Evolutionary conservation across 805 yeast genomes (phyloP).

Genomic region (Blastobotrys attinorum): DNA sequence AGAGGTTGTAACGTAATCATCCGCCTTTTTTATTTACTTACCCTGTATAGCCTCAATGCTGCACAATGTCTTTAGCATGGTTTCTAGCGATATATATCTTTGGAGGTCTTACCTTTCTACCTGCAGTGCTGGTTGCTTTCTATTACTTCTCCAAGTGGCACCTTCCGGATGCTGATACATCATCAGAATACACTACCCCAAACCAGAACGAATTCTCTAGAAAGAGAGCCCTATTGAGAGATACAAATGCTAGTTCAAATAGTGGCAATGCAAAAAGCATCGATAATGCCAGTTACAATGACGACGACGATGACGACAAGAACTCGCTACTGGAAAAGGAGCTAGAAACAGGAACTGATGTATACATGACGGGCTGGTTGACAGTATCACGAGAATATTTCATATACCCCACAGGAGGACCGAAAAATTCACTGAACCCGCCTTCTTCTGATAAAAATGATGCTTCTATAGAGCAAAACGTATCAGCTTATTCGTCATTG

Average conservation of each 20-base stretch:
- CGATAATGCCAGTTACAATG: too few species aligned
- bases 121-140: conserved; percentile 39
- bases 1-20: too few species aligned
- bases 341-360: conserved; percentile 51
- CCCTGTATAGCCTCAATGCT: too few species aligned
- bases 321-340: conserved; percentile 59
- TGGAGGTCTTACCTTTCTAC: conserved; percentile 81
- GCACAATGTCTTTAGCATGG: background rate
- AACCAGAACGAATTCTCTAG: too few species aligned
- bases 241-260: too few species aligned
- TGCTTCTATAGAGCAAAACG: conserved; percentile 31
- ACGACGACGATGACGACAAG: conserved; percentile 11
- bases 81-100: conserved; percentile 46
- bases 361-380: conserved; percentile 64
- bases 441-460: conserved; percentile 25
- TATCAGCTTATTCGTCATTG: conserved; percentile 53
- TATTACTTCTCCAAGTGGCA: conserved; percentile 33
- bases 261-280: too few species aligned
- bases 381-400: conserved; percentile 76
- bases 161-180: too few species aligned
- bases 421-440: conserved; percentile 27
- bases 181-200: too few species aligned
- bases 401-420: conserved; percentile 35
- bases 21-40: too few species aligned
- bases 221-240: too few species aligned